Conservation (phyloP, 164 flowering plant genomes). For the Tetrastigma voinierianum region DNA sequence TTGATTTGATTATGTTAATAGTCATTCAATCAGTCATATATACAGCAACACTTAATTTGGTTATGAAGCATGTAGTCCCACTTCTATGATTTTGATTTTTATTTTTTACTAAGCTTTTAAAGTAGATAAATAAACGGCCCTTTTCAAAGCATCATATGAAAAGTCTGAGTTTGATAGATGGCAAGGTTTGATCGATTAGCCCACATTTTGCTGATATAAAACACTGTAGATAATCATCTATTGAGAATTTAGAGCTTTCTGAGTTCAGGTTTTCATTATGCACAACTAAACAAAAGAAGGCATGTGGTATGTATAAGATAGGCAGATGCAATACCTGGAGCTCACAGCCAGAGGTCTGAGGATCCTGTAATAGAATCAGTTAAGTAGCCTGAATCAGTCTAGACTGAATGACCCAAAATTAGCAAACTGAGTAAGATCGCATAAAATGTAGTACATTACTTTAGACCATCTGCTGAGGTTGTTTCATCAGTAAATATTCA, state of each 20-base stretch:
- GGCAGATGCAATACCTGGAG: conserved; percentile 90
- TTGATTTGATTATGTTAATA: too few relatives aligned
- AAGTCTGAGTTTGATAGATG: not conserved
- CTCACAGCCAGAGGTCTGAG: conserved; percentile 92
- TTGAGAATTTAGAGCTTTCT: not conserved
- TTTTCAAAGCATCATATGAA: not conserved
- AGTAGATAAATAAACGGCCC: not conserved
- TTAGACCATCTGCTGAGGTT: conserved; percentile 78
- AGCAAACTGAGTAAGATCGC: conserved; percentile 79
- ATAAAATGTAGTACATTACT: conserved; percentile 67
- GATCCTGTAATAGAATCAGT: conserved; percentile 90
- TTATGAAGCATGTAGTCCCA: too few relatives aligned
- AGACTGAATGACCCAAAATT: conserved; percentile 87
- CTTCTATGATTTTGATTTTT: too few relatives aligned
- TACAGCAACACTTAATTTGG: not conserved
- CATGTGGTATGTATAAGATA: too few relatives aligned
- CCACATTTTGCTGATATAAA: not conserved
- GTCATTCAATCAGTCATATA: not conserved
- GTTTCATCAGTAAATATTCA: conserved; percentile 77
- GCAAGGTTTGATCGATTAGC: not conserved
- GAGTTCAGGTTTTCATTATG: not conserved
- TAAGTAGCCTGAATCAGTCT: conserved; percentile 83
- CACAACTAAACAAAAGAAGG: not conserved
- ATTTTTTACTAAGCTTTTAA: too few relatives aligned
- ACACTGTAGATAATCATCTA: not conserved